These are phyloP conservation scores for Backusella parvicylindrica DNA, from an alignment of 192 early-diverging fungal genomes.

Conservation along the genomic window DNA sequence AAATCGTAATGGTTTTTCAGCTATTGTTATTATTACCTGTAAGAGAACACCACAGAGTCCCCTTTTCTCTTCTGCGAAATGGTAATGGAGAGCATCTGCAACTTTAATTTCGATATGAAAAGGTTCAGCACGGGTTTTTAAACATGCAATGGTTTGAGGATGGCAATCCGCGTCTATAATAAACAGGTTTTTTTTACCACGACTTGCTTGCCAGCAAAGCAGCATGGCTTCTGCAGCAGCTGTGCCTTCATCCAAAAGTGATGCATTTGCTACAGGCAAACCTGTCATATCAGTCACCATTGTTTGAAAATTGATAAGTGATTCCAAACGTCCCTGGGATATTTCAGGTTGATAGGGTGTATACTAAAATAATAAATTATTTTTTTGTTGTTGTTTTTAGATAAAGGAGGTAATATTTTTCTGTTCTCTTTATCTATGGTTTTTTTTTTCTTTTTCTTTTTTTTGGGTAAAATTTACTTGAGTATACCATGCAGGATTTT, in stretches of 20 bases:
- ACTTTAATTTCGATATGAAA: constrained; percentile 91
- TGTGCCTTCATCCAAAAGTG: constrained; percentile 96
- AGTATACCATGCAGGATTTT: constrained; percentile 99
- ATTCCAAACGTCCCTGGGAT: constrained; percentile 96
- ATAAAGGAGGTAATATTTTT: too few species aligned
- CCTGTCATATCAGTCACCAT: constrained; percentile 95
- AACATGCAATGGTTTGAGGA: constrained; percentile 92
- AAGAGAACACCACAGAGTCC: constrained; percentile 88
- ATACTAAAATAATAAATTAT: constrained; percentile 53
- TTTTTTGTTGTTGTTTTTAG: too few species aligned
- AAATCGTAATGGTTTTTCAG: too few species aligned
- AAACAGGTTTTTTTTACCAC: constrained; percentile 82
- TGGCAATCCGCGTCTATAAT: constrained; percentile 92
- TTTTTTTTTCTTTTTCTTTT: neutral
- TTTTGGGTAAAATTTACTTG: constrained; percentile 45
- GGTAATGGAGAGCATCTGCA: constrained; percentile 74
- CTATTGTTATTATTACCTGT: constrained; percentile 68
- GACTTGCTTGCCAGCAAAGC: constrained; percentile 70
- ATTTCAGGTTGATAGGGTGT: constrained; percentile 99
- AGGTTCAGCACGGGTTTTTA: constrained; percentile 90
- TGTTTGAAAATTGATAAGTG: constrained; percentile 96
- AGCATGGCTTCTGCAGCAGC: constrained; percentile 98
- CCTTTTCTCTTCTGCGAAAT: constrained; percentile 70
- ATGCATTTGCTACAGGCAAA: constrained; percentile 94
- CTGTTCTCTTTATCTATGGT: too few species aligned